Evolutionary conservation across 2,329 filamentous ascomycete genomes (phyloP), one percentile per base, ranked within the genome.

Genomic region (Xylariales sp.): DNA sequence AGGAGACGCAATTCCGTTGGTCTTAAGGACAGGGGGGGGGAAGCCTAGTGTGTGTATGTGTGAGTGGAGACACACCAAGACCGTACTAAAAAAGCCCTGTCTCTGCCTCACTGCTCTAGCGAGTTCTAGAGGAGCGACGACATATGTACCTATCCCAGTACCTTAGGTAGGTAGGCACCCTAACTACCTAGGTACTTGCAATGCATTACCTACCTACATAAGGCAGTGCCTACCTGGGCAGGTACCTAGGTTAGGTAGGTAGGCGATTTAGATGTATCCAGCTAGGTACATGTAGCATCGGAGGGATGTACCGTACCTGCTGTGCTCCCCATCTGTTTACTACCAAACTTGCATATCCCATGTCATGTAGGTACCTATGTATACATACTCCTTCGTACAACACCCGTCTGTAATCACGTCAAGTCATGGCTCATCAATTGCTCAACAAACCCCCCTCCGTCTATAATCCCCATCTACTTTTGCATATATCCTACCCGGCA

Each of bases 1-100:
- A 72, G 72, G 71, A 74, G 72, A 74, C 70, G 67, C 70, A 74
- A 72, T 71, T 73, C 74, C 72, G 75, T 76, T 76, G 75, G 75
- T 74, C 74, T 73, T 65, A 65, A 72, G 65, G 63, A 69, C 67
- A 69, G 67, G 69, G 66, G 63, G 71, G 69, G 71, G 72, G 69
- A 69, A 69, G 41, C 46, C 59, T 61, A 62, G 65, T 53, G 64
- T 61, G 46, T 41, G 64, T 12, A 63, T 68, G 58, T 66, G 64
- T 64, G 72, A 62, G 67, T 73, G 69, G 71, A 54, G 73, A 65
- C 67, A 69, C 61, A 58, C 65, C 64, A 64, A 62, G 69, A 30
- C 60, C 59, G 28, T 50, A 59, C 65, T 67, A 61, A 60, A 60
- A 64, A 69, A 36, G 62, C 65, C 64, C 67, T 66, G 63, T 50